A percentile compares a stretch with the other conserved stretches of the same genome.
Evolutionary conservation across 2,329 filamentous ascomycete species (phyloP).

Genomic region (Aschersonia sp.): DNA sequence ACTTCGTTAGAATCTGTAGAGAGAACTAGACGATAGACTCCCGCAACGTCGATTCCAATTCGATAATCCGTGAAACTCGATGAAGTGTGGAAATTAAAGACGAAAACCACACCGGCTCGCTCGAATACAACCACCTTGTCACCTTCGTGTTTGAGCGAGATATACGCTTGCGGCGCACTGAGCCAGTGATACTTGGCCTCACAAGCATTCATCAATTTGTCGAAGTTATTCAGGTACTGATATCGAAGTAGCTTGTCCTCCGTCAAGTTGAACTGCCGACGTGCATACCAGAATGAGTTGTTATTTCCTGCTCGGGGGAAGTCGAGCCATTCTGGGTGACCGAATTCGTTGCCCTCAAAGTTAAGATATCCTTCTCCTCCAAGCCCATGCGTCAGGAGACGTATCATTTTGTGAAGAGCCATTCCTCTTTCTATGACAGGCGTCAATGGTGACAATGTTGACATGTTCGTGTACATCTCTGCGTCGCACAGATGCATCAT

Average conservation of each 20-base stretch:
- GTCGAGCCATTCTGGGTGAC: conserved; percentile 97
- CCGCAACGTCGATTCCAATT: conserved; percentile 70
- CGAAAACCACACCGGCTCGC: conserved; percentile 74
- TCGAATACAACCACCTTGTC: conserved; percentile 97
- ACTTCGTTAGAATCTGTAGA: conserved; percentile 66
- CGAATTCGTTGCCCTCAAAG: conserved; percentile 98
- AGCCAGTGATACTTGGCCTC: conserved; percentile 92
- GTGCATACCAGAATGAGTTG: conserved; percentile 89
- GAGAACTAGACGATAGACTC: conserved; percentile 77
- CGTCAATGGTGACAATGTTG: conserved; percentile 66
- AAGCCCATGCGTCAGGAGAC: conserved; percentile 77
- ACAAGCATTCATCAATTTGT: conserved; percentile 75
- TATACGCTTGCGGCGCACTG: conserved; percentile 69
- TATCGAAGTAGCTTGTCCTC: conserved; percentile 81
- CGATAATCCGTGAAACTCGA: conserved; percentile 85
- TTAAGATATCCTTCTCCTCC: conserved; percentile 96
- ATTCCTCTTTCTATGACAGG: conserved; percentile 82
- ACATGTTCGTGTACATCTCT: conserved; percentile 98
- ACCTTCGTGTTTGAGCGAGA: conserved; percentile 82
- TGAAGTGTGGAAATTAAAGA: conserved; percentile 90
- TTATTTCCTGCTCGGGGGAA: conserved; percentile 88
- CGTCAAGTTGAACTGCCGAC: conserved; percentile 83
- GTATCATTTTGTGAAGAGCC: conserved; percentile 93
- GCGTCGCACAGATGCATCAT: conserved; percentile 98
- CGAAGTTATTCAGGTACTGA: conserved; percentile 84